A percentile compares a stretch with the other conserved stretches of the same genome.
Conservation (phyloP, 1,284 basidiomycete genomes). For the Cryptococcus hybrid region DNA sequence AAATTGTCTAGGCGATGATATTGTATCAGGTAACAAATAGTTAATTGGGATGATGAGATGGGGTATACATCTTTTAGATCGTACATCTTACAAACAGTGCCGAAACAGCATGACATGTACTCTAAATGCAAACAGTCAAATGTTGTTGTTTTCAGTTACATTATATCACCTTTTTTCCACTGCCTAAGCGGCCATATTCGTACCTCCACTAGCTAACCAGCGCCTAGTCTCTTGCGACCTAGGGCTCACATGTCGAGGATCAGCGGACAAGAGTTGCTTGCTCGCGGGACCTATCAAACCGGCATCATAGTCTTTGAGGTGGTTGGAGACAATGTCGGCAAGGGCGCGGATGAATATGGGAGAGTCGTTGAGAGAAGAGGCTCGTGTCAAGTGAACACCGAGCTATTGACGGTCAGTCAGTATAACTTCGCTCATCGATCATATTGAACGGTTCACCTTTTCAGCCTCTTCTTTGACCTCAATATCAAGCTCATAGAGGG, state of each 20-base stretch:
- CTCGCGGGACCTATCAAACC: constrained; percentile 60
- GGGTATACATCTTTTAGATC: too few relatives aligned
- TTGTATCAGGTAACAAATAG: too few relatives aligned
- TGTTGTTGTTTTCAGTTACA: background rate
- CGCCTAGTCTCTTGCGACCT: constrained; percentile 83
- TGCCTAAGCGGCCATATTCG: constrained; percentile 2
- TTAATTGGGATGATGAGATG: too few relatives aligned
- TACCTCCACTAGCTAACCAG: constrained; percentile 65
- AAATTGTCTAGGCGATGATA: background rate
- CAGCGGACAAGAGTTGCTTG: constrained; percentile 80
- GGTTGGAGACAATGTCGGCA: constrained; percentile 85
- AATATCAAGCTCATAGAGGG: constrained; percentile 92
- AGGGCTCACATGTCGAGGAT: constrained; percentile 88
- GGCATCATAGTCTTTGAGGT: constrained; percentile 63
- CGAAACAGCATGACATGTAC: too few relatives aligned
- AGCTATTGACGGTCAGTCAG: constrained; percentile 55
- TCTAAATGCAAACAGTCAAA: too few relatives aligned
- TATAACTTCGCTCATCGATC: background rate
- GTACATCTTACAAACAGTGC: too few relatives aligned
- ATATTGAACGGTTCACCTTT: constrained; percentile 60
- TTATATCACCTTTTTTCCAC: background rate
- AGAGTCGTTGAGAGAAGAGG: constrained; percentile 95
- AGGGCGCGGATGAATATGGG: constrained; percentile 96
- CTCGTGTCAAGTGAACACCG: constrained; percentile 87
- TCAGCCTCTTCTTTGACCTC: constrained; percentile 90